These are phyloP conservation scores for Penicillium lividum DNA, from an alignment of 495 filamentous ascomycete species.

Conservation along the genomic window DNA sequence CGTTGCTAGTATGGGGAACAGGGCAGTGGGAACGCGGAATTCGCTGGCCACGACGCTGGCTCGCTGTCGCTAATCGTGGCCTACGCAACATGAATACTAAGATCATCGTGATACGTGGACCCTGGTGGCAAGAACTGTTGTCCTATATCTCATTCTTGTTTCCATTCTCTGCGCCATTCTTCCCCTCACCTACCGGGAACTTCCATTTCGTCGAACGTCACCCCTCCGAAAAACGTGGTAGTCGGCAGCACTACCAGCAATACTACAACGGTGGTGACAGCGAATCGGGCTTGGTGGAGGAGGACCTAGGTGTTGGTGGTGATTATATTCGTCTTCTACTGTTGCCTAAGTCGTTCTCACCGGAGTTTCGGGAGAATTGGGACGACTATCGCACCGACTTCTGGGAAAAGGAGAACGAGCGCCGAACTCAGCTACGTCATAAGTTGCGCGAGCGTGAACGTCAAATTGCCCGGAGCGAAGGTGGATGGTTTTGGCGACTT, in stretches of 20 bases:
- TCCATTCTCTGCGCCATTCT: slow-evolving; percentile 69
- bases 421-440: slow-evolving; percentile 69
- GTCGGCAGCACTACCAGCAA: slow-evolving; percentile 41
- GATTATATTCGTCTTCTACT: slow-evolving; percentile 89
- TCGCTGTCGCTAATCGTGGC: slow-evolving; percentile 83
- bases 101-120: slow-evolving; percentile 80
- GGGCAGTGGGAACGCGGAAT: slow-evolving; percentile 95
- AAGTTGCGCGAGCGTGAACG: slow-evolving; percentile 65
- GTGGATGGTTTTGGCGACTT: slow-evolving; percentile 81
- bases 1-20: slow-evolving; percentile 83
- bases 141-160: slow-evolving; percentile 72
- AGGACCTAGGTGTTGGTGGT: slow-evolving; percentile 85
- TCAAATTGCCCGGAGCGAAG: slow-evolving; percentile 62
- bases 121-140: slow-evolving; percentile 77
- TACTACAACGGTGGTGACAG: slow-evolving; percentile 51
- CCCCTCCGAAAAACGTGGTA: slow-evolving; percentile 47
- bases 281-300: slow-evolving; percentile 58
- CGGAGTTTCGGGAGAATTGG: slow-evolving; percentile 96
- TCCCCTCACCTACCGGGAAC: slow-evolving; percentile 59
- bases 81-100: slow-evolving; percentile 92
- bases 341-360: slow-evolving; percentile 90
- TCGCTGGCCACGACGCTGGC: slow-evolving; percentile 90
- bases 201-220: slow-evolving; percentile 65
- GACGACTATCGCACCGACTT: slow-evolving; percentile 90
- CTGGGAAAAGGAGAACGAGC: slow-evolving; percentile 95